Percentiles rank a stretch among this genome's conserved stretches.
Evolutionary conservation across 345 rosid genomes (phyloP).

Genomic region (Gossypium ekmanianum): DNA sequence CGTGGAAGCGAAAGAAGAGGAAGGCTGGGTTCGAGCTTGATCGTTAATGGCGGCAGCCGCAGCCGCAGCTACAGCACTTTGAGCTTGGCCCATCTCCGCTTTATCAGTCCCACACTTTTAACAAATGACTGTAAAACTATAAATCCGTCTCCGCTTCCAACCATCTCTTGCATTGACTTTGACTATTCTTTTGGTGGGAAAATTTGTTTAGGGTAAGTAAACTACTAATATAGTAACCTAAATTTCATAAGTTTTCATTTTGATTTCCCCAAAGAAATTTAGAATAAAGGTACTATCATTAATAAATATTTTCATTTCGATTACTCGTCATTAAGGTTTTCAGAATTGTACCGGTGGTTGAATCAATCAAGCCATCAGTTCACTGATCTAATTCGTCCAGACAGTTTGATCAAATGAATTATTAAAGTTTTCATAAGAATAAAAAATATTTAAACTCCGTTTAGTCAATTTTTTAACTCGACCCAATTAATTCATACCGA

Average conservation of each 20-base stretch:
- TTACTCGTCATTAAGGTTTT: too few species aligned
- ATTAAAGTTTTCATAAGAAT: too few species aligned
- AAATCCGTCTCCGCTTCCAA: background rate
- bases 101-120: background rate
- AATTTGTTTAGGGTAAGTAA: background rate
- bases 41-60: background rate
- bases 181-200: background rate
- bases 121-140: background rate
- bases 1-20: slow-evolving; percentile 37
- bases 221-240: too few species aligned
- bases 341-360: fast-evolving
- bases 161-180: slow-evolving; percentile 2
- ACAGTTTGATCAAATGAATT: too few species aligned
- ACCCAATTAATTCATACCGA: too few species aligned
- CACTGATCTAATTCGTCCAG: fast-evolving
- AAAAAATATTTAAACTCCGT: too few species aligned
- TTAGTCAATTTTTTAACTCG: too few species aligned
- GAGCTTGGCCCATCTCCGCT: slow-evolving; percentile 54
- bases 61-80: slow-evolving; percentile 27
- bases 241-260: too few species aligned
- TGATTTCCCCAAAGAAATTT: too few species aligned
- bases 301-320: too few species aligned
- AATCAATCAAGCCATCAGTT: too few species aligned
- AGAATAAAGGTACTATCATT: too few species aligned
- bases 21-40: slow-evolving; percentile 20